These are phyloP conservation scores for Eimeria tenella DNA, from an alignment of 169 alveolate species.

Conservation along the genomic window DNA sequence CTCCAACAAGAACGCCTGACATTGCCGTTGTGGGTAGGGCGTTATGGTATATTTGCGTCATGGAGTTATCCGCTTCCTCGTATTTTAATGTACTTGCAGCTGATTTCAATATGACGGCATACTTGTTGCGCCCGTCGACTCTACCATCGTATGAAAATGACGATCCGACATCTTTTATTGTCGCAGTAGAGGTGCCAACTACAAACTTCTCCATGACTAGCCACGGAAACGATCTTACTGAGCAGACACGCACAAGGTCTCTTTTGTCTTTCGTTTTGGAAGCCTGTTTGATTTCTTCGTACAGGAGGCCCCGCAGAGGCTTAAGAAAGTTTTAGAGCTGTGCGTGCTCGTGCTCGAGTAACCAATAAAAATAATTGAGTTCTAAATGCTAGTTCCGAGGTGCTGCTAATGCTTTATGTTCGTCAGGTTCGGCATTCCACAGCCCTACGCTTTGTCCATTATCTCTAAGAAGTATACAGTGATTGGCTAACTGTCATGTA, in stretches of 20 bases:
- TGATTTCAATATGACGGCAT: neutral
- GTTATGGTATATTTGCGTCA: neutral
- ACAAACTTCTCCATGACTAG: neutral
- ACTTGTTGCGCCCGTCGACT: neutral
- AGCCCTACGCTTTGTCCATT: too few species aligned
- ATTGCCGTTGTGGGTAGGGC: neutral
- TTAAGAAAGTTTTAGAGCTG: too few species aligned
- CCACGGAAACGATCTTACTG: constrained; percentile 25
- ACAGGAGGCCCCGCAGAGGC: too few species aligned
- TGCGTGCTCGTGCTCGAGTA: too few species aligned
- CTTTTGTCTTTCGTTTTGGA: too few species aligned
- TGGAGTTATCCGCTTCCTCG: neutral
- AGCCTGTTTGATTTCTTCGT: too few species aligned
- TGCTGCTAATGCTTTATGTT: too few species aligned
- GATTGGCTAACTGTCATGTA: too few species aligned
- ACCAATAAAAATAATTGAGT: too few species aligned
- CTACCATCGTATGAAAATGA: neutral
- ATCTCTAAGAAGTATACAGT: too few species aligned
- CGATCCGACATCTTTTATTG: neutral
- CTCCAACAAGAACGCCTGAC: neutral
- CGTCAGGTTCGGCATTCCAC: too few species aligned
- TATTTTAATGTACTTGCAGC: neutral
- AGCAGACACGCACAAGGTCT: neutral
- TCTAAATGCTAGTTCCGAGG: too few species aligned
- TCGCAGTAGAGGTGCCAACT: neutral